A percentile compares a stretch with the other conserved stretches of the same genome.
phyloP scores from a whole-genome alignment of 176 grass and related monocot genomes.

The Areca catechu region DNA sequence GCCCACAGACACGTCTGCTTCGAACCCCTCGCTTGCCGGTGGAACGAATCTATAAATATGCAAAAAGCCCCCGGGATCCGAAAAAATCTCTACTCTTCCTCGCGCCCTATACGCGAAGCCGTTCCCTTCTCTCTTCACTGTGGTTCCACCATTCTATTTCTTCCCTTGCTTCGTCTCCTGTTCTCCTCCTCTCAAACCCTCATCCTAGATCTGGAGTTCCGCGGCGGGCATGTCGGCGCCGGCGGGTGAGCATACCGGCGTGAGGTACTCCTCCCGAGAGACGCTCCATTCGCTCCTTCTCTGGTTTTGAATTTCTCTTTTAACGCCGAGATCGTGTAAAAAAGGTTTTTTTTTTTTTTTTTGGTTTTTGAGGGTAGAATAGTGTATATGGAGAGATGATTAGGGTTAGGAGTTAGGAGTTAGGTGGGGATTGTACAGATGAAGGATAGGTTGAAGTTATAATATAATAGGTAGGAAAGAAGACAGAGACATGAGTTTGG shows the following conservation, averaged over 20 bases:
- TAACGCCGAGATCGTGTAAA: too few relatives aligned
- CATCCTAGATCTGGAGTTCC: neutral
- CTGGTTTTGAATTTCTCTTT: too few relatives aligned
- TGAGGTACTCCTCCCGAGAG: neutral
- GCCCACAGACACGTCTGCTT: neutral
- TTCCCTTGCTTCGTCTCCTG: slow-evolving; percentile 1
- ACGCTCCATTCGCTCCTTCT: slow-evolving; percentile 5
- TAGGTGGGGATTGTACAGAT: neutral
- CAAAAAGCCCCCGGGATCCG: slow-evolving; percentile 33
- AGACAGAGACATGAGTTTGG: slow-evolving; percentile 56
- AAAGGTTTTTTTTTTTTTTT: too few relatives aligned
- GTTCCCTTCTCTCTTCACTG: too few relatives aligned
- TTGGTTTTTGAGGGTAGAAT: neutral
- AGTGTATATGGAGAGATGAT: neutral
- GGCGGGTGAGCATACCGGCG: neutral
- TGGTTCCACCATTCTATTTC: too few relatives aligned
- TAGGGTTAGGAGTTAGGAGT: neutral
- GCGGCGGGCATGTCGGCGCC: neutral
- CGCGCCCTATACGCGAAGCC: too few relatives aligned
- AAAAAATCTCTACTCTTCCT: slow-evolving; percentile 16
- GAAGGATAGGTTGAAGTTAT: slow-evolving; percentile 3
- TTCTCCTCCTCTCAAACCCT: slow-evolving; percentile 1
- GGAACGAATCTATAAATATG: slow-evolving; percentile 28
- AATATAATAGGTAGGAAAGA: slow-evolving; percentile 1
- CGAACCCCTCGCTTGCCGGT: neutral